phyloP scores from a whole-genome alignment of 176 grass and related monocot genomes.

The Phyllostachys edulis region DNA sequence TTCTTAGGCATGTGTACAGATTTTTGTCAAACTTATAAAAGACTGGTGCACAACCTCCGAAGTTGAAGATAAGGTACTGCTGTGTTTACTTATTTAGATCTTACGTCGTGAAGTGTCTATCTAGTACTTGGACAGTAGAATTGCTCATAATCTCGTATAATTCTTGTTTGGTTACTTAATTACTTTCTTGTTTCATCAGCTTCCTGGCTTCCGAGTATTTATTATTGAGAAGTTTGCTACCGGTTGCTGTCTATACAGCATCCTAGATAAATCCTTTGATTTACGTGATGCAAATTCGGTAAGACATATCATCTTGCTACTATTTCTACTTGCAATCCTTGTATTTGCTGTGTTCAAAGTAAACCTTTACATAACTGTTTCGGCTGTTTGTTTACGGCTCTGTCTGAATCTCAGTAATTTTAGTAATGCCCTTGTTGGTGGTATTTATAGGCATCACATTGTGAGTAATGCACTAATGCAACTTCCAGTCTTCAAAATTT shows the following conservation, averaged over 20 bases:
- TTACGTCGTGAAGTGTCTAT: constrained; percentile 25
- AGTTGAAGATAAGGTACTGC: constrained; percentile 74
- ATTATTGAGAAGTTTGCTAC: constrained; percentile 84
- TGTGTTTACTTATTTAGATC: constrained; percentile 18
- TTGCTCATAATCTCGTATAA: constrained; percentile 17
- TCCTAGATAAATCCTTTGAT: constrained; percentile 95
- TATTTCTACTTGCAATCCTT: constrained; percentile 7
- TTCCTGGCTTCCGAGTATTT: constrained; percentile 89
- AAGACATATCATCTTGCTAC: constrained; percentile 27
- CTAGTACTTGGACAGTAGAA: constrained; percentile 21
- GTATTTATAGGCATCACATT: constrained; percentile 33
- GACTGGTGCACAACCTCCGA: constrained; percentile 83
- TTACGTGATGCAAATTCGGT: constrained; percentile 89
- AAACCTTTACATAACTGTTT: background rate
- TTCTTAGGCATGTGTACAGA: constrained; percentile 84
- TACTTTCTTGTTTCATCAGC: constrained; percentile 48
- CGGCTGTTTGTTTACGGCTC: background rate
- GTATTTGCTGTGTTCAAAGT: constrained; percentile 13
- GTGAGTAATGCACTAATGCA: background rate
- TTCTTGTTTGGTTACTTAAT: constrained; percentile 17
- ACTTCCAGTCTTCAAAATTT: background rate
- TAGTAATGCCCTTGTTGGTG: background rate
- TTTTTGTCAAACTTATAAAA: constrained; percentile 87
- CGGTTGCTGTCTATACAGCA: constrained; percentile 83
- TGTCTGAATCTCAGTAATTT: background rate